These are phyloP conservation scores for Termitomyces sp. DNA, from an alignment of 768 basidiomycete genomes.

Conservation along the genomic window DNA sequence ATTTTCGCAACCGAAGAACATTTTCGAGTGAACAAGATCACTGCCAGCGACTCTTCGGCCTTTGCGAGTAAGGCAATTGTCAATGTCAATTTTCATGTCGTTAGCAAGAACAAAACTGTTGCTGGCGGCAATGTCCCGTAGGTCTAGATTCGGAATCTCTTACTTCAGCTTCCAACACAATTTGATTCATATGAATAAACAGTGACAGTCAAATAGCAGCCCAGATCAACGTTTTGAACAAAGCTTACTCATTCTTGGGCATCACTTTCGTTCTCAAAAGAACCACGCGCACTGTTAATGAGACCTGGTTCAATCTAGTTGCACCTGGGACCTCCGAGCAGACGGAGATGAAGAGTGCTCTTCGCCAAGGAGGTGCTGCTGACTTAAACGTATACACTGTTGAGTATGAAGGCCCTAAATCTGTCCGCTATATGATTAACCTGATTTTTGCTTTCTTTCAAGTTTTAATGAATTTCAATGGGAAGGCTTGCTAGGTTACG, in stretches of 20 bases:
- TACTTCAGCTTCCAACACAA: not conserved
- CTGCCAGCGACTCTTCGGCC: not conserved
- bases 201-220: constrained; percentile 7
- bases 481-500: constrained; percentile 48
- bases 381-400: constrained; percentile 53
- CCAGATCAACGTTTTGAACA: constrained; percentile 38
- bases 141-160: constrained; percentile 4
- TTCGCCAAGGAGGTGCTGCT: constrained; percentile 36
- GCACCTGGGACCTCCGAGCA: constrained; percentile 34
- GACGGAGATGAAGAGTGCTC: constrained; percentile 44
- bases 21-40: constrained; percentile 14
- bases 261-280: constrained; percentile 38
- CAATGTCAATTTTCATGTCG: constrained; percentile 30
- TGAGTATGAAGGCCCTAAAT: constrained; percentile 29
- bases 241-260: constrained; percentile 32
- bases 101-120: constrained; percentile 24
- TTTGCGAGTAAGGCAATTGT: constrained; percentile 6
- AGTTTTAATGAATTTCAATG: constrained; percentile 1
- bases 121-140: constrained; percentile 43
- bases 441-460: not conserved
- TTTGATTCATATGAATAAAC: too few relatives aligned
- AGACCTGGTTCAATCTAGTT: constrained; percentile 49
- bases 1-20: constrained; percentile 14
- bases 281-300: constrained; percentile 41
- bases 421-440: not conserved